Evolutionary conservation across 805 yeast genomes (phyloP), one percentile per base, ranked within the genome.

Genomic region (Myxozyma melibiosi): DNA sequence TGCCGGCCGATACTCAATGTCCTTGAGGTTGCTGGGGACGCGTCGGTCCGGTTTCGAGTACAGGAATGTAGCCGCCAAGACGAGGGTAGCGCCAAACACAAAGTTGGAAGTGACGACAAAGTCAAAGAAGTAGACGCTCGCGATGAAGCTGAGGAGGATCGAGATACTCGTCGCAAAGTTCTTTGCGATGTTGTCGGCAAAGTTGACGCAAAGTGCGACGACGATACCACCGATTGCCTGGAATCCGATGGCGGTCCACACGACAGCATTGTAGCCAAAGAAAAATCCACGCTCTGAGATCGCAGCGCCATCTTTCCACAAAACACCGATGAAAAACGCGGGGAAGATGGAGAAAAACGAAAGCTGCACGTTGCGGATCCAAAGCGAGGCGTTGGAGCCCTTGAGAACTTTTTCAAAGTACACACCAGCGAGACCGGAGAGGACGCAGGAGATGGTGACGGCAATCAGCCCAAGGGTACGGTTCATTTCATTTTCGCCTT

Each of bases 351-450:
- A 74, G 59, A 73, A 74, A 58, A 72, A 65, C 22, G 73, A 67
- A 38, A 74, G 69, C 64, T 74, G 78, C 28, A 74, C 69, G 55
- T 74, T 74, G 38, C 78, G 73, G 39, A 70, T 65, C 78, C 78
- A 74, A 20, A 74, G 66, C 6, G 64, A 54, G 33, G 70, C 67
- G 50, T 65, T 67, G 18, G 73, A 55, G 38, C 74, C 74, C 62
- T 74, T 74, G 50, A 74, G 69, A 28, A 73, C 76, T 62, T 73
- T 73, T 51, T 74, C 78, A 61, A 74, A 73, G 66, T 74, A 74
- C 39, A 74, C 75, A n/a, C 78, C 78, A 4, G 78, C 78, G 37
- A 74, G 65, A 5, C 78, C 78, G 22, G 73, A 67, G 38, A 74
- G 62, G 7, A 71, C 58, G 57, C 78, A 74, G 9, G 78, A 76